Percentiles rank a stretch among this genome's conserved stretches.
These are phyloP conservation scores for Saccharomyces paradoxus DNA, from an alignment of 805 yeast species.

Conservation along the genomic window DNA sequence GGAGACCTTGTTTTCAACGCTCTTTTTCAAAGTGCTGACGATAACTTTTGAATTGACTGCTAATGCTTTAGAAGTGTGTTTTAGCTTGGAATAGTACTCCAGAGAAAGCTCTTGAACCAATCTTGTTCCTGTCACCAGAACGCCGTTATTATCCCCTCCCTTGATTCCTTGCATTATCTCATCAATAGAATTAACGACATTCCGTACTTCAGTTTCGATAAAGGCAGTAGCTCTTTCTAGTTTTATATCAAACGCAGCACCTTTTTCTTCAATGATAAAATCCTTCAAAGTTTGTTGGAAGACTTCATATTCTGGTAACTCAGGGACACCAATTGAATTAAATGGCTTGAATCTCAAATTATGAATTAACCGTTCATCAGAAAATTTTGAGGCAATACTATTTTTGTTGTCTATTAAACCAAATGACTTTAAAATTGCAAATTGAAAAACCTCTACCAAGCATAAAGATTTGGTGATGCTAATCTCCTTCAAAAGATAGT, in stretches of 20 bases:
- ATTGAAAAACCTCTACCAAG: constrained; percentile 30
- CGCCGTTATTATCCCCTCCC: constrained; percentile 17
- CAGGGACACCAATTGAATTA: constrained; percentile 72
- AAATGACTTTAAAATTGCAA: constrained; percentile 21
- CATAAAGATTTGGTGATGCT: constrained; percentile 25
- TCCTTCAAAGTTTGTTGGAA: constrained; percentile 20
- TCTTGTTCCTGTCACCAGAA: constrained; percentile 20
- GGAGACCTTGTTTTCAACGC: neutral
- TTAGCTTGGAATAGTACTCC: constrained; percentile 25
- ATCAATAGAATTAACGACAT: constrained; percentile 10
- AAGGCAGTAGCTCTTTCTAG: constrained; percentile 11
- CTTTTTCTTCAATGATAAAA: constrained; percentile 9
- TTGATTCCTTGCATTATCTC: constrained; percentile 14
- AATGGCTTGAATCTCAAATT: constrained; percentile 69
- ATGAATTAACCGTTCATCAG: constrained; percentile 32
- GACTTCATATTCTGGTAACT: constrained; percentile 40
- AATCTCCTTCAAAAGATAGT: constrained; percentile 18
- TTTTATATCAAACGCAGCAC: constrained; percentile 13
- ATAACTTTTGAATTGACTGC: constrained; percentile 9
- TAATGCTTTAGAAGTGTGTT: constrained; percentile 11
- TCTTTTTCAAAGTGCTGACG: neutral
- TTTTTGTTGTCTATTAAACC: constrained; percentile 19
- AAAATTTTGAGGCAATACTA: constrained; percentile 15
- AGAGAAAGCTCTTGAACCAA: constrained; percentile 27
- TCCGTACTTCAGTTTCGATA: constrained; percentile 13